Conservation (phyloP, 2,329 filamentous ascomycete genomes). For the Colletotrichum tamarilloi region DNA sequence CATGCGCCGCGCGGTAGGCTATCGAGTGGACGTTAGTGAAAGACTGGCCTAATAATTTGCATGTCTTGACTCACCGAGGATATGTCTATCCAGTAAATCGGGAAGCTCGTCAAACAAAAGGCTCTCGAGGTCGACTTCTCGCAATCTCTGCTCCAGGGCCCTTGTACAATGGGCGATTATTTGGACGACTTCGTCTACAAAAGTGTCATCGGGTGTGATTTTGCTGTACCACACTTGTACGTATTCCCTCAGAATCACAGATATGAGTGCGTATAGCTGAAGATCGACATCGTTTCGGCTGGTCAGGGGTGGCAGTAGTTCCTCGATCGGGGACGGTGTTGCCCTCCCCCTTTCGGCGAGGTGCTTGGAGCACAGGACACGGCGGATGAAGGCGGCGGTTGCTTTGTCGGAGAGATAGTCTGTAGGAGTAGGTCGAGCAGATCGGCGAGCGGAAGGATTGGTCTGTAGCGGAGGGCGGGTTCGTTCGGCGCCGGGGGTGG, state of each 20-base stretch:
- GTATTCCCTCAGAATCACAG: conserved; percentile 89
- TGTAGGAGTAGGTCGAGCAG: conserved; percentile 47
- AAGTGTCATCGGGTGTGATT: conserved; percentile 90
- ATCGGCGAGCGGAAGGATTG: conserved; percentile 39
- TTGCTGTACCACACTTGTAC: conserved; percentile 93
- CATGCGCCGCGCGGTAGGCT: conserved; percentile 78
- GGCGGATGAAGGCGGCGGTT: conserved; percentile 84
- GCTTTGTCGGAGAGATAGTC: conserved; percentile 79
- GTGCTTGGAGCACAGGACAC: conserved; percentile 83
- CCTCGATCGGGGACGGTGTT: conserved; percentile 74
- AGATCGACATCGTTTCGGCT: conserved; percentile 94
- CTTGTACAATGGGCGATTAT: conserved; percentile 93
- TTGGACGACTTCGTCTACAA: conserved; percentile 88
- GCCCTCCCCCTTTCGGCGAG: conserved; percentile 66
- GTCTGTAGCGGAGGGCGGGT: conserved; percentile 39
- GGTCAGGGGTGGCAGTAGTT: conserved; percentile 88
- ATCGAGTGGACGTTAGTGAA: neutral
- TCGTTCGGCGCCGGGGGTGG: conserved; percentile 38
- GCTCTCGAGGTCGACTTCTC: conserved; percentile 84
- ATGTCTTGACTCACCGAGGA: conserved; percentile 69
- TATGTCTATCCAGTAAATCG: conserved; percentile 81
- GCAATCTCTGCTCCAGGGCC: conserved; percentile 85
- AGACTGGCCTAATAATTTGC: neutral
- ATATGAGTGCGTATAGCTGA: conserved; percentile 91
- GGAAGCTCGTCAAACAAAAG: conserved; percentile 90